phyloP scores from a whole-genome alignment of 2,329 filamentous ascomycete genomes.

The Cryphonectria nitschkei region DNA sequence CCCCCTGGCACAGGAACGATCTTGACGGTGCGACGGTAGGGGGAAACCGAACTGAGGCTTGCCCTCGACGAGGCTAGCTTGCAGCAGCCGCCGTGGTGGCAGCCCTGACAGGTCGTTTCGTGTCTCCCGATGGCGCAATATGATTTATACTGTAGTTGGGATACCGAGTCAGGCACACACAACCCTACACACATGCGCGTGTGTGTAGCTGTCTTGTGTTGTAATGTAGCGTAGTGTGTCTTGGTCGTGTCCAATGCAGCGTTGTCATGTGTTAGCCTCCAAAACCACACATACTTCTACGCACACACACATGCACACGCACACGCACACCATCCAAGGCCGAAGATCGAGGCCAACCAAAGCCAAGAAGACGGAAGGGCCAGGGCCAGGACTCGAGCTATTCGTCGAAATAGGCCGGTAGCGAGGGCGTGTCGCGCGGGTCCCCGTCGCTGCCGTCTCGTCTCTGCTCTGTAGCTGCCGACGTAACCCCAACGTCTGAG shows the following conservation, averaged over 20 bases:
- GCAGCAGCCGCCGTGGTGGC: background rate
- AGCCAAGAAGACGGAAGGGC: background rate
- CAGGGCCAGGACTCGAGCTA: background rate
- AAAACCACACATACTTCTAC: background rate
- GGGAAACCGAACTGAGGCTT: background rate
- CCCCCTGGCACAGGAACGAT: background rate
- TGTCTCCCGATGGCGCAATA: background rate
- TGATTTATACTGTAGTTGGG: background rate
- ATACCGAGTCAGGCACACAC: background rate
- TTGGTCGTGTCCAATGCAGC: background rate
- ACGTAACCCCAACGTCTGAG: background rate
- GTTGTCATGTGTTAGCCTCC: background rate
- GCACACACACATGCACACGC: background rate
- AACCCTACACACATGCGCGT: background rate
- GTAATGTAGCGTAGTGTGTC: no score
- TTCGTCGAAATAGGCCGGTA: background rate
- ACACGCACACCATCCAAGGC: background rate
- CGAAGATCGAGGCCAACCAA: background rate
- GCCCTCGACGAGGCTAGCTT: constrained; percentile 2
- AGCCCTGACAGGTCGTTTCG: background rate
- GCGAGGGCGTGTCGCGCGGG: background rate
- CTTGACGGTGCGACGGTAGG: background rate
- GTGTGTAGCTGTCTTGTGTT: no score
- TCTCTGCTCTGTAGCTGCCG: background rate
- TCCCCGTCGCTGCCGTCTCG: background rate